A percentile compares a stretch with the other conserved stretches of the same genome.
phyloP scores from a whole-genome alignment of 2,329 filamentous ascomycete species.

The Botrytis sinoallii region DNA sequence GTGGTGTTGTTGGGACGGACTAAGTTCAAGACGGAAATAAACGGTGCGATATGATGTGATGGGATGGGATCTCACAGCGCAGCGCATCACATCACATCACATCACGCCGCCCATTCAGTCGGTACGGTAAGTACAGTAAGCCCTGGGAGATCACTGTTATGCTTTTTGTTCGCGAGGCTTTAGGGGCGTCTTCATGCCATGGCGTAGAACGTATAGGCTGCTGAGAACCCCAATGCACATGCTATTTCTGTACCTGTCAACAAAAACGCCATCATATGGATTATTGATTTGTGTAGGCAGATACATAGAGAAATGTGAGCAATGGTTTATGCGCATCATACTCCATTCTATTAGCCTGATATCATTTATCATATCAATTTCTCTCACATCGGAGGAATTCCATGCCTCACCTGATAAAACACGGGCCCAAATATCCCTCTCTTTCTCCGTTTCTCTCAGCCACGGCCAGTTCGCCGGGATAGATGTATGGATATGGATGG shows the following conservation, averaged over 20 bases:
- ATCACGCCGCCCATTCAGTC: slow-evolving; percentile 17
- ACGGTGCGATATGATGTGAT: slow-evolving; percentile 17
- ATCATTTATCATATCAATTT: not conserved
- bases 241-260: slow-evolving; percentile 8
- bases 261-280: not conserved
- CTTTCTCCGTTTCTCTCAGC: slow-evolving; percentile 1
- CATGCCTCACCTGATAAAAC: not conserved
- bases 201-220: not conserved
- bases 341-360: not conserved
- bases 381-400: not conserved
- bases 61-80: not conserved
- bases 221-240: not conserved
- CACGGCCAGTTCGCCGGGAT: slow-evolving; percentile 13
- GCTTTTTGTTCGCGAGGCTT: slow-evolving; percentile 9
- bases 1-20: not conserved
- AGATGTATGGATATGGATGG: not conserved
- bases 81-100: not conserved
- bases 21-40: slow-evolving; percentile 9
- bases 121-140: slow-evolving; percentile 13
- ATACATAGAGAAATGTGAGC: not conserved
- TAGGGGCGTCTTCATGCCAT: not conserved
- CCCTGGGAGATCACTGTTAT: slow-evolving; percentile 5
- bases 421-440: not conserved
- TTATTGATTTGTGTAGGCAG: slow-evolving; percentile 5
- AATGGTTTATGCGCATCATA: not conserved